Conservation (phyloP, 2,329 filamentous ascomycete species). For the Penicillium sp. region DNA sequence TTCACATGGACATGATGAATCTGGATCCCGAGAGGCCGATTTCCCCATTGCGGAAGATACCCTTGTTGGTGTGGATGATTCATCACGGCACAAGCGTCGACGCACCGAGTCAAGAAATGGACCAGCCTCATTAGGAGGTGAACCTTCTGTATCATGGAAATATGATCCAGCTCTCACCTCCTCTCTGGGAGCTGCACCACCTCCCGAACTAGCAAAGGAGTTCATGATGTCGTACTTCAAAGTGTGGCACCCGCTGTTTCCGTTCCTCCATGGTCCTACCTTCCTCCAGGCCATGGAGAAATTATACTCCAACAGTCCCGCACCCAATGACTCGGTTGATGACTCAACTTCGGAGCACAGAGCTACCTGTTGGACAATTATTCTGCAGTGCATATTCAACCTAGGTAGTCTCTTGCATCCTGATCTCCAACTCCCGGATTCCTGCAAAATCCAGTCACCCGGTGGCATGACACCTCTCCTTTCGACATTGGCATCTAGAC, state of each 20-base stretch:
- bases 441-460: conserved; percentile 40
- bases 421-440: conserved; percentile 33
- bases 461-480: conserved; percentile 41
- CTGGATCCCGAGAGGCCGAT: conserved; percentile 15
- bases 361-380: conserved; percentile 35
- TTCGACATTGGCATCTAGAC: conserved; percentile 39
- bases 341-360: conserved; percentile 17
- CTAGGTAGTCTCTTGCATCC: conserved; percentile 42
- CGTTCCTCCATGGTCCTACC: conserved; percentile 53
- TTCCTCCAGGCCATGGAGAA: conserved; percentile 49
- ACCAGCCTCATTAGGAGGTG: conserved; percentile 2
- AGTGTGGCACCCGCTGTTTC: conserved; percentile 55
- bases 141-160: conserved; percentile 23
- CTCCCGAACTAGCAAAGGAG: conserved; percentile 37
- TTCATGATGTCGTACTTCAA: conserved; percentile 53
- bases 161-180: conserved; percentile 29
- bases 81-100: conserved; percentile 19
- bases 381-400: conserved; percentile 55
- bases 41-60: conserved; percentile 34
- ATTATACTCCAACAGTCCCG: conserved; percentile 36
- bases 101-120: conserved; percentile 6
- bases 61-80: conserved; percentile 28
- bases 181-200: conserved; percentile 29
- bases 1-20: conserved; percentile 33
- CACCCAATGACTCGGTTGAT: neutral